phyloP scores from a whole-genome alignment of 164 flowering plant species.

The Vitis riparia region DNA sequence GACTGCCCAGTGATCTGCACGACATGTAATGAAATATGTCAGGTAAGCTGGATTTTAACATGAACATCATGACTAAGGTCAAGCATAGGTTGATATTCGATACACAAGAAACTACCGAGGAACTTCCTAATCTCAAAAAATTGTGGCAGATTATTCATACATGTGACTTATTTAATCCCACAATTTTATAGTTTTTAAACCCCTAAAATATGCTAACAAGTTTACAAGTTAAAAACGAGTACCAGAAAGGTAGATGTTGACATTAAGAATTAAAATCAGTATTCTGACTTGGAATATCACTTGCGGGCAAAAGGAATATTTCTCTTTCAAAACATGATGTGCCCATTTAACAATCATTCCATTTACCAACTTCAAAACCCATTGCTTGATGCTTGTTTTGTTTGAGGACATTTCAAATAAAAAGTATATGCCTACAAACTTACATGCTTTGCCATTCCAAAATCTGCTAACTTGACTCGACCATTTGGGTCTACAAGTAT shows the following conservation, averaged over 20 bases:
- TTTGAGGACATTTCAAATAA: neutral
- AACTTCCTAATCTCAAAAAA: neutral
- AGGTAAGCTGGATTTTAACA: neutral
- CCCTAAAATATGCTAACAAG: too few relatives aligned
- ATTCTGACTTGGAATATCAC: neutral
- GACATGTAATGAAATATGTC: neutral
- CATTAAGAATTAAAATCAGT: too few relatives aligned
- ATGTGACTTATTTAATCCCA: neutral
- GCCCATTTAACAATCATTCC: neutral
- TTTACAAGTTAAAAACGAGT: too few relatives aligned
- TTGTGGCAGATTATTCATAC: neutral
- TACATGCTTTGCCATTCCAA: constrained; percentile 96
- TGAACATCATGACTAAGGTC: neutral
- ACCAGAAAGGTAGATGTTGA: too few relatives aligned
- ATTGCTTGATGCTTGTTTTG: neutral
- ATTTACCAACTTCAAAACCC: neutral
- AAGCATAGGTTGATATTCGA: neutral
- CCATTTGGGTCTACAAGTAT: constrained; percentile 94
- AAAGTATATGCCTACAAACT: constrained; percentile 15
- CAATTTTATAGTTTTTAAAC: neutral
- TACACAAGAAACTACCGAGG: neutral
- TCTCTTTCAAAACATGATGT: neutral
- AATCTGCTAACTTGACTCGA: constrained; percentile 79
- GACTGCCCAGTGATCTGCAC: constrained; percentile 82
- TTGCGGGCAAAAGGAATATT: neutral